Conservation (phyloP, 2,329 filamentous ascomycete genomes). For the Xylariales sp. region DNA sequence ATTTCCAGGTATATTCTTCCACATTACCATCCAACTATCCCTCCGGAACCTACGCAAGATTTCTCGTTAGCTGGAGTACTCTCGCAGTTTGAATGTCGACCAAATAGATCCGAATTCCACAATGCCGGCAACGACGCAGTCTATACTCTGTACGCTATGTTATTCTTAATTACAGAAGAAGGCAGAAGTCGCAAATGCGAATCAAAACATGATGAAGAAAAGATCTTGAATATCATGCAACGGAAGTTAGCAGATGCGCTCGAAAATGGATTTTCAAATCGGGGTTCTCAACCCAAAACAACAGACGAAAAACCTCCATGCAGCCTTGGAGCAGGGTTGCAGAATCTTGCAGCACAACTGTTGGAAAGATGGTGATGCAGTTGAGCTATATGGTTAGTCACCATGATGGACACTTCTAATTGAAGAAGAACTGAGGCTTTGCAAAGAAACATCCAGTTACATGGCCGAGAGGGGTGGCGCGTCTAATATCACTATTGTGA, state of each 20-base stretch:
- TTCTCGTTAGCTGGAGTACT: slow-evolving; percentile 2
- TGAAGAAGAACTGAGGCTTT: no score
- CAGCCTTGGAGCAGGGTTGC: no score
- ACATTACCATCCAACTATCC: not conserved
- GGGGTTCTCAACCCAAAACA: no score
- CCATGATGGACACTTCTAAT: no score
- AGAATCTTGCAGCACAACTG: no score
- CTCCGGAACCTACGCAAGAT: not conserved
- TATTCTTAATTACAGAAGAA: not conserved
- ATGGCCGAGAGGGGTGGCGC: no score
- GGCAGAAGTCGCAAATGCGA: not conserved
- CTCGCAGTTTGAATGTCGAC: not conserved
- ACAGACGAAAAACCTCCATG: no score
- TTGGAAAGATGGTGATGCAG: no score
- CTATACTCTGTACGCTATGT: slow-evolving; percentile 5
- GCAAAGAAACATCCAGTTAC: no score
- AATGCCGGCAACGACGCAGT: slow-evolving; percentile 3
- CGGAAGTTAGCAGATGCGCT: not conserved
- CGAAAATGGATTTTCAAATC: not conserved
- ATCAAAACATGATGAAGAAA: not conserved
- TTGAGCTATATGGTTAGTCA: no score
- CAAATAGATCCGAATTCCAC: not conserved
- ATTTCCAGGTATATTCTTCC: not conserved
- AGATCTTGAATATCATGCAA: not conserved
- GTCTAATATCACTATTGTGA: no score